Base-by-base conservation (phyloP, 768 basidiomycete genomes). In the Boletus patriciae region DNA sequence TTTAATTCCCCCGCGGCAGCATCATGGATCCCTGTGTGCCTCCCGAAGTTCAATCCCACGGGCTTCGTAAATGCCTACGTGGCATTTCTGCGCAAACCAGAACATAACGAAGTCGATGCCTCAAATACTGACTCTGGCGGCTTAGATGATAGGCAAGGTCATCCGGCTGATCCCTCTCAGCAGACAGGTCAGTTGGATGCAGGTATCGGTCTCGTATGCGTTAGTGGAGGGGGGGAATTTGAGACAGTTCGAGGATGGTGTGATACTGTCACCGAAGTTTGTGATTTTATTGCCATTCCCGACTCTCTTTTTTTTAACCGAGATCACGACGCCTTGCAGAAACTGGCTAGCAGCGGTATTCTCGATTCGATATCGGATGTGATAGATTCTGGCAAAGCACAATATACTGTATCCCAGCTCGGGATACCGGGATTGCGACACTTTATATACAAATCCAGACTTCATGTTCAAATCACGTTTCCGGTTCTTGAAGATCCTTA, bases 1-100 rank as follows among this genome's bases (percentile, higher is more conserved):
- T 77, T 79, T 57, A 89, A 86, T 67, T 89, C 87, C 3, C 85
- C 87, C 10, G 88, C 87, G 7, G 78, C 93, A 8, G 90, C 94
- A 15, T 88, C 89, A 7, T 99, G 94, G 93, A 82, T 98, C 9
- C 97, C 97, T 3, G 83, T 99, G 46, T 98, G 97, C 70, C 81
- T 99, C 4, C 96, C 97, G 0, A 94, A 94, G 70, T 98, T 92
- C 78, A 93, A 98, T 66, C 78, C 92, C 0, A 75, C 85, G 6
- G 88, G 88, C 1, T 98, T 98, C 71, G 86, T 96, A 27, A 93
- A 99, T 69, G 90, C 92, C 13, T 97, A 95, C 64, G 82, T 98
- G 42, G 82, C 84, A 4, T 92, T 89, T 69, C 70, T 88, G 27
- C 78, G 81, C 42, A 80, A 76, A 58, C 68, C 70, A 46, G 69